A percentile compares a stretch with the other conserved stretches of the same genome.
phyloP scores from a whole-genome alignment of 1,139 yeast species.

The Nadsonia commutata region DNA sequence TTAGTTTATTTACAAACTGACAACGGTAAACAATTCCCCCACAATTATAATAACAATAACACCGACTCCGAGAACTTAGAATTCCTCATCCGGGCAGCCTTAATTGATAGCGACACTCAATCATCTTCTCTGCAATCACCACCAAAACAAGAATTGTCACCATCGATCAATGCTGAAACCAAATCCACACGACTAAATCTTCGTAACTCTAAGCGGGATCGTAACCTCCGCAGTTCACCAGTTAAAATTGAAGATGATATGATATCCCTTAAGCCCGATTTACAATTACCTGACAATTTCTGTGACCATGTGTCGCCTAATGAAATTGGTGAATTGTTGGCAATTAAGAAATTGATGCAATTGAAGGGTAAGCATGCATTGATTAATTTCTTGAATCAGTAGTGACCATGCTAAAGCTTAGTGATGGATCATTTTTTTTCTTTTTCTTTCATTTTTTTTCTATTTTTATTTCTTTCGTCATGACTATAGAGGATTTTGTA shows the following conservation, averaged over 20 bases:
- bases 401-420: no score
- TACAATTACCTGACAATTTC: neutral
- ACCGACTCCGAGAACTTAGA: slow-evolving; percentile 8
- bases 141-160: neutral
- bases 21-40: slow-evolving; percentile 9
- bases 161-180: slow-evolving; percentile 3
- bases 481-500: no score
- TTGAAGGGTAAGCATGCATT: slow-evolving; percentile 57
- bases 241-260: slow-evolving; percentile 12
- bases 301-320: neutral
- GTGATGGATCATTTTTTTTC: slow-evolving; percentile 1
- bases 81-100: neutral
- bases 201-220: neutral
- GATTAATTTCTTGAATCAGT: slow-evolving; percentile 37
- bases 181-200: neutral
- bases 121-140: neutral
- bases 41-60: slow-evolving; percentile 15
- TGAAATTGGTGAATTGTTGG: slow-evolving; percentile 21
- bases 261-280: slow-evolving; percentile 11
- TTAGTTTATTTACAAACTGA: slow-evolving; percentile 18
- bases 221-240: slow-evolving; percentile 1
- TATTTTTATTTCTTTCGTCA: no score
- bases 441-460: no score
- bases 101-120: neutral
- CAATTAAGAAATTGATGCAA: slow-evolving; percentile 47